Percentiles rank a stretch among this genome's conserved stretches.
Conservation (phyloP, 2,329 filamentous ascomycete genomes). For the Cytospora chrysosperma region DNA sequence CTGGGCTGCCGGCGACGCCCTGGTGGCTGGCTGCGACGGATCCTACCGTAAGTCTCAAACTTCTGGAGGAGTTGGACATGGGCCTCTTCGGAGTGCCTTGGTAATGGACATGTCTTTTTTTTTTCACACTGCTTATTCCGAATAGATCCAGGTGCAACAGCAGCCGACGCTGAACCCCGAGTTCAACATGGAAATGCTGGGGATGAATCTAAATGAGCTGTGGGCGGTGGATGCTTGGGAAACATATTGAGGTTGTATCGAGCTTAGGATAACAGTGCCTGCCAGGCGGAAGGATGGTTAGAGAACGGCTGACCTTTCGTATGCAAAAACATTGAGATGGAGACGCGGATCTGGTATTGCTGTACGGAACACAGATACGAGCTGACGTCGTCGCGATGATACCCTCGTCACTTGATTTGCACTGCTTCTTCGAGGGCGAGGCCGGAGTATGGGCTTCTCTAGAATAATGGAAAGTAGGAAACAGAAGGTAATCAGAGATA, state of each 20-base stretch:
- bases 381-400: not conserved
- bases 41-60: conserved; percentile 26
- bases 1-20: conserved; percentile 26
- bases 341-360: not conserved
- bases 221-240: conserved; percentile 44
- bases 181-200: conserved; percentile 53
- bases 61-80: conserved; percentile 9
- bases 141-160: conserved; percentile 30
- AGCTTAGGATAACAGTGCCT: not conserved
- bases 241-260: conserved; percentile 5
- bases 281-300: not conserved
- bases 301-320: not conserved
- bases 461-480: not conserved
- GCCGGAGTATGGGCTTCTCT: not conserved
- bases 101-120: not conserved
- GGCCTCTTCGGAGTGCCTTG: conserved; percentile 6
- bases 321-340: not conserved
- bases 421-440: not conserved
- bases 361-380: not conserved
- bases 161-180: conserved; percentile 45
- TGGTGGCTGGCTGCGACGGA: conserved; percentile 31
- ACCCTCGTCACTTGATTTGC: not conserved
- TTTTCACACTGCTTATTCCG: not conserved
- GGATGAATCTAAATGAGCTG: conserved; percentile 54
- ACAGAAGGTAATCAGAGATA: not conserved